Conservation (phyloP, 257 asterid species). For the Phtheirospermum japonicum region DNA sequence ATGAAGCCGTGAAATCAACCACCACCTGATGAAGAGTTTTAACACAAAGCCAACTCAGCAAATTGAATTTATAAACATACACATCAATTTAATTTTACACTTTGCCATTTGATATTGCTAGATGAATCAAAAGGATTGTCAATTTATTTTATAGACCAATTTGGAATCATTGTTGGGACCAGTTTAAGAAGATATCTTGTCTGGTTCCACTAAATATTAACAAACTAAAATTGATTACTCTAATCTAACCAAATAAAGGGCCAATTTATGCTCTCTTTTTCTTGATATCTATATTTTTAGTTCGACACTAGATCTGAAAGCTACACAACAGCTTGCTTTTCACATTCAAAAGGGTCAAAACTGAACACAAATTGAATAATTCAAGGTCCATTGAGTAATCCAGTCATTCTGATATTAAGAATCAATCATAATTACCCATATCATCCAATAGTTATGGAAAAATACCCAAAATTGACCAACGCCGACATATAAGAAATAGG, state of each 20-base stretch:
- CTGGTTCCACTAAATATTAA: too few relatives aligned
- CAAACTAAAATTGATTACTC: too few relatives aligned
- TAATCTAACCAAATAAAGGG: background rate
- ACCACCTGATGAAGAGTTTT: constrained; percentile 49
- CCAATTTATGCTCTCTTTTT: background rate
- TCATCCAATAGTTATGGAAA: background rate
- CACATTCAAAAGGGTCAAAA: background rate
- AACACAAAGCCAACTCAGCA: background rate
- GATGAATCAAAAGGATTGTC: background rate
- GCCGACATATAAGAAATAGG: background rate
- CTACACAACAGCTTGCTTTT: background rate
- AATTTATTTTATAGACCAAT: background rate
- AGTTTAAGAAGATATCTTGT: too few relatives aligned
- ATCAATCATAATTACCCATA: background rate
- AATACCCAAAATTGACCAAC: background rate
- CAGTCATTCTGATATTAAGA: background rate
- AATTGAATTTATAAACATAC: background rate
- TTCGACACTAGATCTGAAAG: background rate
- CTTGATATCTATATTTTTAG: background rate
- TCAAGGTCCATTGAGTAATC: background rate
- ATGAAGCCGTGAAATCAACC: constrained; percentile 79
- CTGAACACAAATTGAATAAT: background rate
- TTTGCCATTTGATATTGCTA: too few relatives aligned
- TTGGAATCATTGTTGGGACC: too few relatives aligned
- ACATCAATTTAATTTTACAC: too few relatives aligned